Base-by-base conservation (phyloP, 2,329 filamentous ascomycete species). In the Leptographium lundbergii region DNA sequence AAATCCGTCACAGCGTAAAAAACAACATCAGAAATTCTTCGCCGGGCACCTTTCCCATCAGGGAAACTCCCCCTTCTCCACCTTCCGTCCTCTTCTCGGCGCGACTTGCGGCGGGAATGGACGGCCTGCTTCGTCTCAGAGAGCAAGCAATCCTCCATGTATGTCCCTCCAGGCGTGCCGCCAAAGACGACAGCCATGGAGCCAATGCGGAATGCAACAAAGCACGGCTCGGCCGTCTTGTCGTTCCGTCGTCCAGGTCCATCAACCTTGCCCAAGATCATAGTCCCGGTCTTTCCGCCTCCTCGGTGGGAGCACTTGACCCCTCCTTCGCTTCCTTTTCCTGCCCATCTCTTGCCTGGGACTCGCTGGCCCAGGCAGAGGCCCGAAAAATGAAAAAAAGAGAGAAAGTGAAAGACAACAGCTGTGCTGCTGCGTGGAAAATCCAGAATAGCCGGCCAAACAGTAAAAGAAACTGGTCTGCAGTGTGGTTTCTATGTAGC, bases 391-490 rank as follows among this genome's bases (percentile, higher is more conserved):
- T 7, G 27, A n/a, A 53, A 53, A 53, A 53, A 53, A 25, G n/a
- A 34, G 34, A 53, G 34, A 53, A 53, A 25, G n/a, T 22, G 34
- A 34, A 54, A 27, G 53, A 55, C 39, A 55, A 19, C 13, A 11
- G 22, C 17, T 42, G 32, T 39, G 32, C 52, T 54, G 52, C n/a
- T 32, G 32, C 25, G 52, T 29, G 27, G 9, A 39, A 22, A 51
- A 51, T 51, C 13, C 53, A 42, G 34, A 55, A 55, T 27, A 55
- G 53, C 53, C 53, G 53, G 32, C 53, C 53, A 42, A 55, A 55
- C 22, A 55, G 34, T 10, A 27, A 55, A 52, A 17, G 13, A 55
- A 55, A 27, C 53, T 25, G 53, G 29, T 54, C 53, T 34, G 24
- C 34, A 55, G 32, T 22, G 10, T 11, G n/a, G 32, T 24, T 39